phyloP scores from a whole-genome alignment of 1,139 yeast species.

The Pichia sp. region DNA sequence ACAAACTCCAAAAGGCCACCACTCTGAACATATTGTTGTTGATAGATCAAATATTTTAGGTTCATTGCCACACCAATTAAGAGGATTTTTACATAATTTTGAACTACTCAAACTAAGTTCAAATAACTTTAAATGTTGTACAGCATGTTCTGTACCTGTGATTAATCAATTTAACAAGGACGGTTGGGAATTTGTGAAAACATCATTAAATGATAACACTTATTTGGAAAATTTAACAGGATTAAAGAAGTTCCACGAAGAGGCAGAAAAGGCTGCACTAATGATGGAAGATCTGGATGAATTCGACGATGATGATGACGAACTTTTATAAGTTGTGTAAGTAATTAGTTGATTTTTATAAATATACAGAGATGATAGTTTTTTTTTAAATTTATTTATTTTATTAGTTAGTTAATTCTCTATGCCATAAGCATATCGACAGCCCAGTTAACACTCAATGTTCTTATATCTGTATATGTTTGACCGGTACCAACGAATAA shows the following conservation, averaged over 20 bases:
- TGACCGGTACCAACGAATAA: conserved; percentile 97
- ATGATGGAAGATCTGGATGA: conserved; percentile 44
- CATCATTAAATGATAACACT: conserved; percentile 61
- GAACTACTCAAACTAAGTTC: conserved; percentile 63
- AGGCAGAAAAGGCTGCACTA: conserved; percentile 62
- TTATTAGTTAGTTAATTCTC: no score
- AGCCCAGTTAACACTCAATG: conserved; percentile 92
- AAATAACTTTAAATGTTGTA: conserved; percentile 72
- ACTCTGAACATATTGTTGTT: conserved; percentile 41
- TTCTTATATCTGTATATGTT: conserved; percentile 91
- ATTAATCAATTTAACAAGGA: conserved; percentile 44
- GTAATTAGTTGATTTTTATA: neutral
- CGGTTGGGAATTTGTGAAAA: conserved; percentile 81
- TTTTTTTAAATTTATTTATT: no score
- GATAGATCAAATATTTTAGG: conserved; percentile 51
- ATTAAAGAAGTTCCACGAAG: conserved; percentile 63
- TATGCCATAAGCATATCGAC: conserved; percentile 68
- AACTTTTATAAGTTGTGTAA: neutral
- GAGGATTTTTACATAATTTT: conserved; percentile 77
- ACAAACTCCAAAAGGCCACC: conserved; percentile 58
- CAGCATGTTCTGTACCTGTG: conserved; percentile 76
- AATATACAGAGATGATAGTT: neutral
- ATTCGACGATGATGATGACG: conserved; percentile 14
- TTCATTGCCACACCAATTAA: conserved; percentile 78
- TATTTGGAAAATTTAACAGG: conserved; percentile 81